These are phyloP conservation scores for Fraxinus platypoda DNA, from an alignment of 305 asterid genomes.

Conservation along the genomic window DNA sequence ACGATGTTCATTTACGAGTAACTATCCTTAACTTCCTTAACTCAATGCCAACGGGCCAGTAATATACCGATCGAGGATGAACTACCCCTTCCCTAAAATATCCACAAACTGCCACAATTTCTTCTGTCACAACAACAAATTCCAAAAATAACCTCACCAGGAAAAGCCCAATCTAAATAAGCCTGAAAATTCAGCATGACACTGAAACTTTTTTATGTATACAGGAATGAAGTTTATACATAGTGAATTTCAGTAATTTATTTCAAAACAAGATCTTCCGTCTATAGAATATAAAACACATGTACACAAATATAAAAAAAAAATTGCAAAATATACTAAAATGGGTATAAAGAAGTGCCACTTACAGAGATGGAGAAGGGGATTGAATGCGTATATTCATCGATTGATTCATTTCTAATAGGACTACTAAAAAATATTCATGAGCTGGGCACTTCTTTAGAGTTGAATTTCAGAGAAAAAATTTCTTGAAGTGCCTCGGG, in stretches of 20 bases:
- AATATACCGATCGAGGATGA: background rate
- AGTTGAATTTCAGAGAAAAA: background rate
- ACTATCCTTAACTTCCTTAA: background rate
- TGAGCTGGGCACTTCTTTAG: background rate
- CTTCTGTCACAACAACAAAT: background rate
- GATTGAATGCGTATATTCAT: conserved; percentile 61
- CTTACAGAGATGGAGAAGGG: conserved; percentile 62
- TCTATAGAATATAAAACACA: background rate
- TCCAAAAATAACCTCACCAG: background rate
- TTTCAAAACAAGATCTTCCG: background rate
- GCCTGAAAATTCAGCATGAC: background rate
- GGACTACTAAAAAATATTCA: too few relatives aligned
- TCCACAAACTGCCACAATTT: background rate
- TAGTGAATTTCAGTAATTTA: background rate
- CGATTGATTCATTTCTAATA: conserved; percentile 42
- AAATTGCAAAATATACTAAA: background rate
- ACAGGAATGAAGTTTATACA: background rate
- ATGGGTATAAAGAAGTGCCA: background rate
- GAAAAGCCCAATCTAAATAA: background rate
- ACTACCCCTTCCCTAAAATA: background rate
- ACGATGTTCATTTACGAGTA: background rate
- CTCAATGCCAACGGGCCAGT: background rate
- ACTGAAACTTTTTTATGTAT: background rate
- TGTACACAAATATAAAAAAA: background rate
- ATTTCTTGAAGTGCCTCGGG: background rate